Conservation (phyloP, 371 early-diverging fungal species). For the Coelomomyces lativittatus region DNA sequence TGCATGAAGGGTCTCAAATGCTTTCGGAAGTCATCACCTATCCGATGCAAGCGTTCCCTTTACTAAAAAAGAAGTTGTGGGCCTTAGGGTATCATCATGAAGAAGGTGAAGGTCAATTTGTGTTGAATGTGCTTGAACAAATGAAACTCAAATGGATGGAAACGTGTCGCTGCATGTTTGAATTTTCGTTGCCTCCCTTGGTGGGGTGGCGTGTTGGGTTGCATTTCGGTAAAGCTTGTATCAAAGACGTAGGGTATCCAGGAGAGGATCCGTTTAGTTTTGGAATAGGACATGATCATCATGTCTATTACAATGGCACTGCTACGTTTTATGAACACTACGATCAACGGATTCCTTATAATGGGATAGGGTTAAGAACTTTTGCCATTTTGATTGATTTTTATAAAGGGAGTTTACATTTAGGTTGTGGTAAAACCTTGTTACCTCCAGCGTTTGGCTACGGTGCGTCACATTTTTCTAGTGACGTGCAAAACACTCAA, state of each 20-base stretch:
- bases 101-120: slow-evolving; percentile 7
- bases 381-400: slow-evolving; percentile 18
- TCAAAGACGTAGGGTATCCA: slow-evolving; percentile 9
- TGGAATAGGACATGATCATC: slow-evolving; percentile 8
- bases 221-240: neutral
- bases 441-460: slow-evolving; percentile 11
- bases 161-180: slow-evolving; percentile 17
- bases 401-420: slow-evolving; percentile 6
- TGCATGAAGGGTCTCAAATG: slow-evolving; percentile 19
- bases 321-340: too few species aligned
- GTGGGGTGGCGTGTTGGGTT: slow-evolving; percentile 11
- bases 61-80: slow-evolving; percentile 11
- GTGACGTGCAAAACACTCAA: slow-evolving; percentile 9
- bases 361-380: too few species aligned
- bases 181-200: slow-evolving; percentile 11
- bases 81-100: slow-evolving; percentile 12
- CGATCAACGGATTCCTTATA: too few species aligned
- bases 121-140: slow-evolving; percentile 10
- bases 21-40: slow-evolving; percentile 14
- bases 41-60: slow-evolving; percentile 9
- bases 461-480: slow-evolving; percentile 7
- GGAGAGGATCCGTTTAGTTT: slow-evolving; percentile 12
- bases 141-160: slow-evolving; percentile 7
- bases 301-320: slow-evolving; percentile 2
- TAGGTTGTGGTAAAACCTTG: slow-evolving; percentile 11